Evolutionary conservation across 2,329 filamentous ascomycete species (phyloP).

Genomic region (Fusarium torulosum): DNA sequence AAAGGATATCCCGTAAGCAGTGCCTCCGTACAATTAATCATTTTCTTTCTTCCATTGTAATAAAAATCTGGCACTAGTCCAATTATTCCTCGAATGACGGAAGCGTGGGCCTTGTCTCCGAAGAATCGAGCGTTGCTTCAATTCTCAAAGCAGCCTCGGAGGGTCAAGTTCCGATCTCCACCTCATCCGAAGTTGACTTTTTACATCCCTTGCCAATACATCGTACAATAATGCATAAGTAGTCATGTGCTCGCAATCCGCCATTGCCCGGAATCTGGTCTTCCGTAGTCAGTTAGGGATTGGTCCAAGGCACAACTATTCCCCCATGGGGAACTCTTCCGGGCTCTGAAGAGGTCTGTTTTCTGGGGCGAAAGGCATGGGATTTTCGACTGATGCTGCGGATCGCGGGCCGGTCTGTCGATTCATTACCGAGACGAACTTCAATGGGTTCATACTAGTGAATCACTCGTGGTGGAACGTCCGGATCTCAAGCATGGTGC

Average conservation of each 20-base stretch:
- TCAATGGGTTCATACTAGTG: neutral
- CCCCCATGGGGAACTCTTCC: slow-evolving; percentile 14
- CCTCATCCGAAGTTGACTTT: slow-evolving; percentile 1
- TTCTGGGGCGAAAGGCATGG: neutral
- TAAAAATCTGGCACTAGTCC: neutral
- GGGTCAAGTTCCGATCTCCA: slow-evolving; percentile 26
- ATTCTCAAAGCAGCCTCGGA: slow-evolving; percentile 30
- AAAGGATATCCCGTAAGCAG: no score
- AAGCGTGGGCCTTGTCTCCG: slow-evolving; percentile 29
- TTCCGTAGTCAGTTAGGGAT: slow-evolving; percentile 27
- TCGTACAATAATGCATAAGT: neutral
- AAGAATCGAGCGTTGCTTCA: neutral
- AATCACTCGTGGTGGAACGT: neutral
- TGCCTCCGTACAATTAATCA: no score
- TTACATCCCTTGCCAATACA: neutral
- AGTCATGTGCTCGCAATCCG: slow-evolving; percentile 15
- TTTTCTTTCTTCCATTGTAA: no score
- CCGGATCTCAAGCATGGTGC: neutral
- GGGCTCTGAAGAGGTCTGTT: neutral
- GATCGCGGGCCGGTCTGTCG: slow-evolving; percentile 16
- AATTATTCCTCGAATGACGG: slow-evolving; percentile 19
- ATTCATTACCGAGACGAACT: neutral
- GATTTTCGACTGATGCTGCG: neutral
- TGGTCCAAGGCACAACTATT: neutral
- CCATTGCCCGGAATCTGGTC: slow-evolving; percentile 10